Conservation (phyloP, 2,329 filamentous ascomycete species). For the Sodiomyces alkalinus region DNA sequence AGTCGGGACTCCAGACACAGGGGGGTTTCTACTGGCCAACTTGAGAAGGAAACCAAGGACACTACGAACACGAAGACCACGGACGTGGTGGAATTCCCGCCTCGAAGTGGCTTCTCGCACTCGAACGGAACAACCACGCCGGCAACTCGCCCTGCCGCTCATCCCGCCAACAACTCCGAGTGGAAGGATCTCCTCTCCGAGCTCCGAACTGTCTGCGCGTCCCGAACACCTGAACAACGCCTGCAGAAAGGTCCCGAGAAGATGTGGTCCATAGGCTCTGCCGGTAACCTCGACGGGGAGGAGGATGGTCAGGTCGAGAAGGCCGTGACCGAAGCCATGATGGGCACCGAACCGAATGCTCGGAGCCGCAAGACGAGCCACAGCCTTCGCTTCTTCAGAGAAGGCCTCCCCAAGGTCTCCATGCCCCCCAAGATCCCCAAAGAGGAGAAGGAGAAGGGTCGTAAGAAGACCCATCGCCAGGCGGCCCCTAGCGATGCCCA, state of each 20-base stretch:
- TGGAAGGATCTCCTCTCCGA: conserved; percentile 11
- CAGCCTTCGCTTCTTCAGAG: conserved; percentile 51
- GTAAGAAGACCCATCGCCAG: conserved; percentile 27
- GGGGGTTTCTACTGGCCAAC: conserved; percentile 16
- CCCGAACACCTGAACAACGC: conserved; percentile 25
- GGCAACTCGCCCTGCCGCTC: conserved; percentile 8
- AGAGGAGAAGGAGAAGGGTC: conserved; percentile 36
- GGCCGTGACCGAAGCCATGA: conserved; percentile 46
- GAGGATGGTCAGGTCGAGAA: conserved; percentile 45
- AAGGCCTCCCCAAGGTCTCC: conserved; percentile 44
- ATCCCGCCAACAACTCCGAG: conserved; percentile 7
- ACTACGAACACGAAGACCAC: conserved; percentile 8
- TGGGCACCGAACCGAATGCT: conserved; percentile 45
- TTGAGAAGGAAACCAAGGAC: conserved; percentile 17
- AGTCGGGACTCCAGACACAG: conserved; percentile 12
- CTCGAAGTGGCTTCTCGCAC: too few species aligned
- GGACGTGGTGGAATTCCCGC: conserved; percentile 9
- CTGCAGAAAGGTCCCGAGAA: conserved; percentile 35
- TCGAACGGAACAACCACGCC: too few species aligned
- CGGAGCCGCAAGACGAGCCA: conserved; percentile 55
- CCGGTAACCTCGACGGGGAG: conserved; percentile 26
- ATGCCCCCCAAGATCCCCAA: too few species aligned
- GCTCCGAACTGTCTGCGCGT: conserved; percentile 15
- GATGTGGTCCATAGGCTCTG: conserved; percentile 47
- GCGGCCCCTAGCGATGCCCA: too few species aligned